Conservation (phyloP, 345 rosid genomes). For the Dimocarpus longan region DNA sequence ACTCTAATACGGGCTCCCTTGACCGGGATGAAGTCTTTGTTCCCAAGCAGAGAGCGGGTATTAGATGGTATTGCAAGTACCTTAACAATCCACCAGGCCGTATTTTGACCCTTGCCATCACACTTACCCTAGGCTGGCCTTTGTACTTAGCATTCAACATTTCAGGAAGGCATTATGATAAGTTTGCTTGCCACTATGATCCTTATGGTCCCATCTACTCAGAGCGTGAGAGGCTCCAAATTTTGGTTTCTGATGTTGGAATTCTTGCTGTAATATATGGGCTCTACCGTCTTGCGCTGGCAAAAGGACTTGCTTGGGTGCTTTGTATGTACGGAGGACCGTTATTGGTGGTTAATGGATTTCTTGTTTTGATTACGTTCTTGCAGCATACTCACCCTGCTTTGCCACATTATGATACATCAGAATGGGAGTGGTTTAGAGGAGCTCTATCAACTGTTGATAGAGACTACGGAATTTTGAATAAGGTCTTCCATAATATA, state of each 20-base stretch:
- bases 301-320: slow-evolving; percentile 66
- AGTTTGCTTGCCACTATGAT: slow-evolving; percentile 74
- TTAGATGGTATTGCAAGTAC: slow-evolving; percentile 62
- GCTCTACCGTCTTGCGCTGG: slow-evolving; percentile 53
- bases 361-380: slow-evolving; percentile 72
- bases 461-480: slow-evolving; percentile 81
- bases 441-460: slow-evolving; percentile 89
- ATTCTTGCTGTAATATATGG: slow-evolving; percentile 54
- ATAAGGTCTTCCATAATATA: slow-evolving; percentile 83
- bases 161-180: slow-evolving; percentile 70
- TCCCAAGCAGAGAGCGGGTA: slow-evolving; percentile 55
- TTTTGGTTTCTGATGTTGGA: slow-evolving; percentile 71
- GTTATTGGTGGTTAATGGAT: slow-evolving; percentile 62
- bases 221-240: slow-evolving; percentile 74
- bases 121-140: slow-evolving; percentile 86
- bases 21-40: slow-evolving; percentile 88
- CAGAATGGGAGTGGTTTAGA: slow-evolving; percentile 91
- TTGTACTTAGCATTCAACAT: slow-evolving; percentile 79
- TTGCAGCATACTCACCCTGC: slow-evolving; percentile 92
- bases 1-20: slow-evolving; percentile 84
- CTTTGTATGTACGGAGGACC: slow-evolving; percentile 71
- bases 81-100: slow-evolving; percentile 83
- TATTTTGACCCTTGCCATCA: slow-evolving; percentile 38
- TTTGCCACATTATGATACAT: slow-evolving; percentile 76
- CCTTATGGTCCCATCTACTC: slow-evolving; percentile 80